Percentiles rank a stretch among this genome's conserved stretches.
These are phyloP conservation scores for Nannochloris sp. DNA, from an alignment of 139 green algal genomes.

Conservation along the genomic window DNA sequence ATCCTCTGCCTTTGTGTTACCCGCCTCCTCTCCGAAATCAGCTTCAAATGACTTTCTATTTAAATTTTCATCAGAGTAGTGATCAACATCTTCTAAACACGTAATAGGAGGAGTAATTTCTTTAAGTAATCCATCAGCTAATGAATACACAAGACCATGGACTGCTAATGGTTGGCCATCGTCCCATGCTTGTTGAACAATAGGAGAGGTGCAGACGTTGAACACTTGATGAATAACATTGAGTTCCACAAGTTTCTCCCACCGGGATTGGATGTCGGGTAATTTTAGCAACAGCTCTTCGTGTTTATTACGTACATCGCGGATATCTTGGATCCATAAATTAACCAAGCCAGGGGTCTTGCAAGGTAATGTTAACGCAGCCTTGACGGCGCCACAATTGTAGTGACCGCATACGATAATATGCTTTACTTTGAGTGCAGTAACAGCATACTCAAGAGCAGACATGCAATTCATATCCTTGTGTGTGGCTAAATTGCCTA, in stretches of 20 bases:
- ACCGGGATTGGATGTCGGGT: constrained; percentile 12
- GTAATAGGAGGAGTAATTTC: constrained; percentile 26
- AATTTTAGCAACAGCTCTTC: constrained; percentile 25
- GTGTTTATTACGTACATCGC: constrained; percentile 33
- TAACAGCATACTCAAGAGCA: constrained; percentile 67
- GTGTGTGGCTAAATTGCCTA: constrained; percentile 74
- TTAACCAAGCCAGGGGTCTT: constrained; percentile 61
- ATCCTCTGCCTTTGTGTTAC: background rate
- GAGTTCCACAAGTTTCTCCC: constrained; percentile 41
- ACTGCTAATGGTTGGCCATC: constrained; percentile 56
- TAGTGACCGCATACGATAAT: constrained; percentile 80
- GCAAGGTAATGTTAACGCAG: constrained; percentile 46
- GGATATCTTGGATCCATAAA: constrained; percentile 69
- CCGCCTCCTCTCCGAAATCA: background rate
- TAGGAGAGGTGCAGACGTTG: constrained; percentile 61
- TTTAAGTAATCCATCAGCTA: constrained; percentile 43
- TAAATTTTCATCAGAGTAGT: background rate
- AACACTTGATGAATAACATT: constrained; percentile 60
- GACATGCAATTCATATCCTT: constrained; percentile 67
- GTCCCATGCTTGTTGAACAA: constrained; percentile 70
- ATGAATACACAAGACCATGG: constrained; percentile 58
- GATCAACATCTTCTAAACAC: constrained; percentile 17
- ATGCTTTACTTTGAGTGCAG: constrained; percentile 65
- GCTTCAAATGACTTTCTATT: background rate
- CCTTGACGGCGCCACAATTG: constrained; percentile 64